Evolutionary conservation across 2,329 filamentous ascomycete species (phyloP).

Genomic region (Phialocephala sp.): DNA sequence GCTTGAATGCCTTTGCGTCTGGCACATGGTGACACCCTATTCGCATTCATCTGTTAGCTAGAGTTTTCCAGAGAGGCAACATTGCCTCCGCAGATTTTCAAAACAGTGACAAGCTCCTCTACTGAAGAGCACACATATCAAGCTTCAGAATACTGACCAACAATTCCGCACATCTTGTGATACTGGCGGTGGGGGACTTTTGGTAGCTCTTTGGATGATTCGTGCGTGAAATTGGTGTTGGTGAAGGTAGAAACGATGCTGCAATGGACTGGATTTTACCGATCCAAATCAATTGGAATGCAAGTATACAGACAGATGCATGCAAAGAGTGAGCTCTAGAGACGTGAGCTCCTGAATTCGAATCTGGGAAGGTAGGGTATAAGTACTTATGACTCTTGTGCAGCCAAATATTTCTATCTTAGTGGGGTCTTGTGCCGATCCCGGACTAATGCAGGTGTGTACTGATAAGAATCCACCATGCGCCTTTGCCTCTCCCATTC

Average conservation of each 20-base stretch:
- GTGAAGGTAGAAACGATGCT: background rate
- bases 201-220: background rate
- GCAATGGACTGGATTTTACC: background rate
- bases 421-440: constrained; percentile 11
- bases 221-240: background rate
- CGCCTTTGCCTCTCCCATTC: background rate
- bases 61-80: constrained; percentile 5
- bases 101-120: background rate
- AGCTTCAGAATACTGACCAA: constrained; percentile 1
- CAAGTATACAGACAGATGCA: background rate
- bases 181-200: constrained; percentile 12
- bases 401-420: background rate
- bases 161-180: constrained; percentile 35
- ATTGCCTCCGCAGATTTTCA: background rate
- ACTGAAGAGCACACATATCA: background rate
- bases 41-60: background rate
- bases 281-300: background rate
- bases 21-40: constrained; percentile 95
- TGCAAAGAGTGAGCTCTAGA: background rate
- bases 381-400: constrained; percentile 1
- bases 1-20: constrained; percentile 96
- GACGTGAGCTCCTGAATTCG: background rate
- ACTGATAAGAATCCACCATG: background rate
- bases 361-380: constrained; percentile 3
- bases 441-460: constrained; percentile 9